Percentiles rank a stretch among this genome's conserved stretches.
Evolutionary conservation across 2,329 filamentous ascomycete genomes (phyloP).

Genomic region (Colletotrichum shisoi): DNA sequence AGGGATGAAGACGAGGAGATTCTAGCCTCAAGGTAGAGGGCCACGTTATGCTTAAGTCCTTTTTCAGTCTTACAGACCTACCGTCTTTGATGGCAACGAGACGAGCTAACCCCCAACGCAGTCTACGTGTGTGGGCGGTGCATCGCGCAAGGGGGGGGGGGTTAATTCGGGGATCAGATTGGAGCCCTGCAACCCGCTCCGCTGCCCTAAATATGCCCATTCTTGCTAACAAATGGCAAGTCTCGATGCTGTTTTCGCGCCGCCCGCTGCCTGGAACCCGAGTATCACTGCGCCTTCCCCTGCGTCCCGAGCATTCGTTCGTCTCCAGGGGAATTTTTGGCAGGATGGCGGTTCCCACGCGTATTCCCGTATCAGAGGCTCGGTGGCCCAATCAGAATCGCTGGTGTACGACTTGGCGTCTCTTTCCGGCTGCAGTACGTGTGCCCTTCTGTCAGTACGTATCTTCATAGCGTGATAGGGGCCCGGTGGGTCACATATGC

Average conservation of each 20-base stretch:
- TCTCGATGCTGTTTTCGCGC: background rate
- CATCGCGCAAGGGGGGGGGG: background rate
- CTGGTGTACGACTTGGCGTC: slow-evolving; percentile 14
- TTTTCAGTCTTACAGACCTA: background rate
- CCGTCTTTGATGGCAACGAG: background rate
- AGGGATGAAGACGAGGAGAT: background rate
- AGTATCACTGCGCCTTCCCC: slow-evolving; percentile 26
- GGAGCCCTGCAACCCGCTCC: background rate
- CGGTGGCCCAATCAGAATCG: slow-evolving; percentile 12
- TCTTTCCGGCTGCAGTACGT: background rate
- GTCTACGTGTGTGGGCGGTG: background rate
- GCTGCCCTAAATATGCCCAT: background rate
- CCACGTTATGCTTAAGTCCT: slow-evolving; percentile 18
- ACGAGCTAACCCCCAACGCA: background rate
- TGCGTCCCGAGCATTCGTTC: slow-evolving; percentile 17
- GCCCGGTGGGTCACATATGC: background rate
- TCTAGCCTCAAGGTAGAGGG: background rate
- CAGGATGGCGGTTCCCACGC: background rate
- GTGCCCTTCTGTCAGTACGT: no score
- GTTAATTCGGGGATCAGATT: background rate
- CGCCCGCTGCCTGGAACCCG: slow-evolving; percentile 2
- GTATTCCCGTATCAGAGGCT: background rate
- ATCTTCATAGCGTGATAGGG: background rate
- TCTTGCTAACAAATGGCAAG: slow-evolving; percentile 6
- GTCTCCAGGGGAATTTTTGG: background rate